Evolutionary conservation across 2,329 filamentous ascomycete genomes (phyloP).

Genomic region (Coniosporium tulheliwenetii): DNA sequence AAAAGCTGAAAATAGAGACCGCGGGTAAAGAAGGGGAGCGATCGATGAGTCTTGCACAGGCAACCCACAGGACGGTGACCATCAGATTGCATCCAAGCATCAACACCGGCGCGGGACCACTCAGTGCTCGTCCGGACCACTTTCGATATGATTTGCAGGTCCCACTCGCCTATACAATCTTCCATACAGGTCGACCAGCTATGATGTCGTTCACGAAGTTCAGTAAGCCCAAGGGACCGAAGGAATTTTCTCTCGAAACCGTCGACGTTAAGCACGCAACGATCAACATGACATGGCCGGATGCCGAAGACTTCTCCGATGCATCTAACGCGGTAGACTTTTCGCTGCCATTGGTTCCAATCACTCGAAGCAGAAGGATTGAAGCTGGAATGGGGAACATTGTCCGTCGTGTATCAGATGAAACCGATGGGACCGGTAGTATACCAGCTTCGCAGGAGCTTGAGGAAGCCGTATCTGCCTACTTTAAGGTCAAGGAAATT

Average conservation of each 20-base stretch:
- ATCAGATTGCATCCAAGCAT: background rate
- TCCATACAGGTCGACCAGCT: constrained; percentile 45
- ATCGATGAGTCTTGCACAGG: no score
- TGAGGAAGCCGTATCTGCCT: constrained; percentile 45
- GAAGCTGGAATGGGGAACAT: constrained; percentile 63
- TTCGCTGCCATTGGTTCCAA: constrained; percentile 31
- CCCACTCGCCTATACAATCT: constrained; percentile 64
- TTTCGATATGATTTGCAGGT: constrained; percentile 16
- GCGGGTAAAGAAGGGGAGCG: background rate
- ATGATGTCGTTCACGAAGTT: constrained; percentile 4
- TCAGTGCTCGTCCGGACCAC: background rate
- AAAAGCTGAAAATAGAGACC: background rate
- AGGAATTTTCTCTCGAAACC: background rate
- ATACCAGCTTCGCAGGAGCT: constrained; percentile 36
- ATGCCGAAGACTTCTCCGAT: no score
- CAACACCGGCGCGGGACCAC: no score
- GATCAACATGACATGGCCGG: background rate
- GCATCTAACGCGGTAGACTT: no score
- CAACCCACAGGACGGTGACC: background rate
- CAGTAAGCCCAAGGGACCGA: constrained; percentile 7
- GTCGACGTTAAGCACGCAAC: constrained; percentile 34
- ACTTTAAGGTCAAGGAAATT: constrained; percentile 31
- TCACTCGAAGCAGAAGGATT: constrained; percentile 49
- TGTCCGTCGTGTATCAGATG: constrained; percentile 43
- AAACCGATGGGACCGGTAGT: background rate